Conservation (phyloP, 2,329 filamentous ascomycete species). For the Dothistroma pini region DNA sequence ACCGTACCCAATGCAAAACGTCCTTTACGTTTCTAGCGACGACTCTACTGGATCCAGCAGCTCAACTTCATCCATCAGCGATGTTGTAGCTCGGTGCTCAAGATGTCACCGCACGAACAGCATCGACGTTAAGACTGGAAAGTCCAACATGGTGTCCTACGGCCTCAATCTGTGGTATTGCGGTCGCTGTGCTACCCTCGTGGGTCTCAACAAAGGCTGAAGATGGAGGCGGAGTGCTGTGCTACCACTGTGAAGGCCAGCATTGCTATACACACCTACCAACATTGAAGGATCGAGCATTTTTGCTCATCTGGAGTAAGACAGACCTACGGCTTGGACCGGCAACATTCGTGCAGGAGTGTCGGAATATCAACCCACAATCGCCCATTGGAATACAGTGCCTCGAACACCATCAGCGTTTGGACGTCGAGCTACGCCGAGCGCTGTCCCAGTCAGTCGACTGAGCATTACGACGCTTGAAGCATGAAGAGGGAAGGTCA, state of each 20-base stretch:
- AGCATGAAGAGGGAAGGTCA: background rate
- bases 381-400: too few species aligned
- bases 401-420: too few species aligned
- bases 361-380: too few species aligned
- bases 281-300: too few species aligned
- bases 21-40: constrained; percentile 33
- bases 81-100: constrained; percentile 34
- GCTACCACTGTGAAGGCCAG: background rate
- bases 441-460: too few species aligned
- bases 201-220: constrained; percentile 34
- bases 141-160: constrained; percentile 37
- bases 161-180: constrained; percentile 39
- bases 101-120: constrained; percentile 36
- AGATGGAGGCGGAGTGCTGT: background rate
- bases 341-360: too few species aligned
- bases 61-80: constrained; percentile 22
- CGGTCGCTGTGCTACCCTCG: constrained; percentile 35
- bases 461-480: too few species aligned
- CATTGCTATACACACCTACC: background rate
- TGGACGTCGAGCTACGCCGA: too few species aligned
- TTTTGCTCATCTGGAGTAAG: too few species aligned
- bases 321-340: too few species aligned
- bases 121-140: constrained; percentile 33
- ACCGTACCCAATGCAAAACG: constrained; percentile 33
- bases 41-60: constrained; percentile 25